These are phyloP conservation scores for Russula foetens DNA, from an alignment of 768 basidiomycete species.

Conservation along the genomic window DNA sequence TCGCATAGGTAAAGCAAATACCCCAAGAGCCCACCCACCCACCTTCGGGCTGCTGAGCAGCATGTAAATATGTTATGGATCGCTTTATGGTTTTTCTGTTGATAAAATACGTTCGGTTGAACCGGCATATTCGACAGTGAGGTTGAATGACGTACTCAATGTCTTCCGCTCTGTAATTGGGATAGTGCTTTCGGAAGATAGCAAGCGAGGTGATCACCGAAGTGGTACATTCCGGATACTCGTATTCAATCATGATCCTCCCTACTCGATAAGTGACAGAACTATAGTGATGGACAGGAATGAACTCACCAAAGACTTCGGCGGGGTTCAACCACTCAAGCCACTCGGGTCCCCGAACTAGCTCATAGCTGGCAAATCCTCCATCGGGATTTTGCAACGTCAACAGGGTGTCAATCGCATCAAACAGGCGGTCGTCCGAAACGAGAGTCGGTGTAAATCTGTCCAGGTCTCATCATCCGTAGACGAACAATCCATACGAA, in stretches of 20 bases:
- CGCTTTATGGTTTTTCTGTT: slow-evolving; percentile 50
- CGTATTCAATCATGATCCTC: slow-evolving; percentile 95
- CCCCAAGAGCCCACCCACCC: slow-evolving; percentile 97
- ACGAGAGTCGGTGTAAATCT: slow-evolving; percentile 74
- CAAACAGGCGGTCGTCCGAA: slow-evolving; percentile 66
- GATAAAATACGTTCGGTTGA: not conserved
- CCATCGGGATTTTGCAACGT: slow-evolving; percentile 81
- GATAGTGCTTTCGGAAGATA: slow-evolving; percentile 76
- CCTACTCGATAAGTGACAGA: slow-evolving; percentile 35
- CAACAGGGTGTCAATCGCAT: slow-evolving; percentile 81
- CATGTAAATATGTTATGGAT: slow-evolving; percentile 79
- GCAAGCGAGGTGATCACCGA: slow-evolving; percentile 86
- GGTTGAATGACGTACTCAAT: slow-evolving; percentile 51
- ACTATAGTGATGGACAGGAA: not conserved
- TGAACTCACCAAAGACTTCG: slow-evolving; percentile 77
- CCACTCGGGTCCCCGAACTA: slow-evolving; percentile 69
- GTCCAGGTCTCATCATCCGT: not conserved
- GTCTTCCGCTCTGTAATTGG: slow-evolving; percentile 66
- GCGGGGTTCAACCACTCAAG: slow-evolving; percentile 89
- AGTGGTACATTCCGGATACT: slow-evolving; percentile 96
- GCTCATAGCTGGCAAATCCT: slow-evolving; percentile 92
- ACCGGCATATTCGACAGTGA: not conserved
- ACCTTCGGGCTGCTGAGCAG: slow-evolving; percentile 71
- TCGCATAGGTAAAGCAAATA: slow-evolving; percentile 97
- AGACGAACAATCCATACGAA: slow-evolving; percentile 1